phyloP scores from a whole-genome alignment of 2,329 filamentous ascomycete species.

The Onygenales sp. region DNA sequence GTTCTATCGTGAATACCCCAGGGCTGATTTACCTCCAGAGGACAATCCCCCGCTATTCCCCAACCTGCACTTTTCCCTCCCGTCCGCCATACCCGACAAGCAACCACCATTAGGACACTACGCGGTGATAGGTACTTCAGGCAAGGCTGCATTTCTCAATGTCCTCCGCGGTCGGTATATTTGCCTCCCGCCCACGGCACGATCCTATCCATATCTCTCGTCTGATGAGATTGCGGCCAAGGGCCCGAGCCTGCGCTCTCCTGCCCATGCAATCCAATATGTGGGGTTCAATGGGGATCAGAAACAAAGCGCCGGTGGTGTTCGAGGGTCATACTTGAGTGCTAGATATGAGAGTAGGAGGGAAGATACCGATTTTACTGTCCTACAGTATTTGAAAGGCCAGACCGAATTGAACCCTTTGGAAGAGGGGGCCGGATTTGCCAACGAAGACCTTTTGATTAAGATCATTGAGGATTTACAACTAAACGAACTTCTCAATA shows the following conservation, averaged over 20 bases:
- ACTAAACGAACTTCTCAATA: constrained; percentile 58
- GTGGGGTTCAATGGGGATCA: constrained; percentile 80
- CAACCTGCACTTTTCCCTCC: constrained; percentile 59
- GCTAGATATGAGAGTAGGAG: constrained; percentile 82
- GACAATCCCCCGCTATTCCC: constrained; percentile 65
- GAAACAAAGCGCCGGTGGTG: constrained; percentile 36
- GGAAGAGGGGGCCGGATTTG: constrained; percentile 32
- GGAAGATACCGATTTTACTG: constrained; percentile 79
- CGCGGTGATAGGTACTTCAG: constrained; percentile 72
- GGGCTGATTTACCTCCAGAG: constrained; percentile 32
- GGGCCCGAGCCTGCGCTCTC: constrained; percentile 44
- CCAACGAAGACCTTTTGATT: constrained; percentile 45
- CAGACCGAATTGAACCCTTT: constrained; percentile 74
- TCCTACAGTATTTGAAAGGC: constrained; percentile 70
- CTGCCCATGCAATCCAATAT: constrained; percentile 66
- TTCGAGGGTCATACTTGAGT: constrained; percentile 69
- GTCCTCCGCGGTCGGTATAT: constrained; percentile 67
- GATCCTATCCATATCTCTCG: constrained; percentile 70
- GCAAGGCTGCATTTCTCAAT: constrained; percentile 75
- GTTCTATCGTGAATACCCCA: constrained; percentile 70
- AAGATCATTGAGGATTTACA: constrained; percentile 61
- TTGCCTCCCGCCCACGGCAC: constrained; percentile 62
- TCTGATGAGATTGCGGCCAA: constrained; percentile 47
- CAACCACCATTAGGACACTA: constrained; percentile 50
- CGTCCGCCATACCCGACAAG: constrained; percentile 33